Evolutionary conservation across 768 basidiomycete species (phyloP).

Genomic region (Pseudohyphozyma bogoriensis): DNA sequence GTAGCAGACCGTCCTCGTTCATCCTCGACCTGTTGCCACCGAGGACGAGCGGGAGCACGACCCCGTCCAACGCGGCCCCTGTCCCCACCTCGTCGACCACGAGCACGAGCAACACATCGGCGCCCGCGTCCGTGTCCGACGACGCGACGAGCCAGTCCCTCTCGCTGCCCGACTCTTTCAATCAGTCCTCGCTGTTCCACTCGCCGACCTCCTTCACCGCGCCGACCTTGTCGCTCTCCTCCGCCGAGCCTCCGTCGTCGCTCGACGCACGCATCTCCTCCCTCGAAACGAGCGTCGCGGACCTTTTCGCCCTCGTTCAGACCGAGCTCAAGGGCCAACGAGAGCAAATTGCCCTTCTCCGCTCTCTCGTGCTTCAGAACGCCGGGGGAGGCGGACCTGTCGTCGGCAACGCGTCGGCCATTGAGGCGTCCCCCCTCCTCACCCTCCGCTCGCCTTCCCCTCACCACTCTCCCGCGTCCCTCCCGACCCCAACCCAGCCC

Average conservation of each 20-base stretch:
- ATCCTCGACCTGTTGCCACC: slow-evolving; percentile 26
- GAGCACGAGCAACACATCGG: no score
- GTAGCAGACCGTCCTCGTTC: slow-evolving; percentile 24
- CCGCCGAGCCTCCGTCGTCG: slow-evolving; percentile 13
- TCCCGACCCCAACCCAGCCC: slow-evolving; percentile 2
- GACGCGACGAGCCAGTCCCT: background rate
- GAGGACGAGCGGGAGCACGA: background rate
- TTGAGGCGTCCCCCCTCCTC: slow-evolving; percentile 13
- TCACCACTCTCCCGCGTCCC: background rate
- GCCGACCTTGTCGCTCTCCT: slow-evolving; percentile 1
- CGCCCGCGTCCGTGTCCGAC: background rate
- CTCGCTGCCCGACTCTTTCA: background rate
- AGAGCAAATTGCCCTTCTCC: slow-evolving; percentile 50
- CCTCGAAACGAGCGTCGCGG: slow-evolving; percentile 19
- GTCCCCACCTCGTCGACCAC: no score
- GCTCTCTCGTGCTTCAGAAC: slow-evolving; percentile 19
- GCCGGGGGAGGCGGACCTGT: background rate
- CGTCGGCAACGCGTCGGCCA: background rate
- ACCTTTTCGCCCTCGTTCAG: slow-evolving; percentile 10
- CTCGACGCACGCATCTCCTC: slow-evolving; percentile 41
- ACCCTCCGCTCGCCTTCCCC: slow-evolving; percentile 27
- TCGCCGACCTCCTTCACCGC: slow-evolving; percentile 1
- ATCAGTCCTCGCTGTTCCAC: slow-evolving; percentile 4
- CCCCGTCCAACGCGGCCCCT: background rate
- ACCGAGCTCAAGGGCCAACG: slow-evolving; percentile 12